Percentiles rank a stretch among this genome's conserved stretches.
Conservation (phyloP, 805 yeast genomes). For the Candida anglica region DNA sequence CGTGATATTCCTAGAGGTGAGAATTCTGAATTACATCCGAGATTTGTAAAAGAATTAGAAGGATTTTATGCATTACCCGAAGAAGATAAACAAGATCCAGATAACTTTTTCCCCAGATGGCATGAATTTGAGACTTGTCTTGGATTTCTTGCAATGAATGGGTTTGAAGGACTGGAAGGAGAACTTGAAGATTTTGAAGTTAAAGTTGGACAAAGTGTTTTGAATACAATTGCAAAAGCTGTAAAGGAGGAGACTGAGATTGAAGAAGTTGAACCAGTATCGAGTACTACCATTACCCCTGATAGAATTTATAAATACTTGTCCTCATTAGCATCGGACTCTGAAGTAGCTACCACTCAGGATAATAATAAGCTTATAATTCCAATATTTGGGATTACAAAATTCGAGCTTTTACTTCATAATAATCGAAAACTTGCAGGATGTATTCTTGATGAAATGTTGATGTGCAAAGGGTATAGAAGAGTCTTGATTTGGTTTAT, state of each 20-base stretch:
- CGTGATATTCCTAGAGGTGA: constrained; percentile 64
- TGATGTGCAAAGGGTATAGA: constrained; percentile 65
- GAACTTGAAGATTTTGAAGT: constrained; percentile 12
- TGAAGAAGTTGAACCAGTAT: constrained; percentile 9
- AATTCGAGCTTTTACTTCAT: constrained; percentile 50
- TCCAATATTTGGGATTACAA: constrained; percentile 28
- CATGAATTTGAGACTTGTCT: constrained; percentile 18
- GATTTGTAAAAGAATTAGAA: constrained; percentile 14
- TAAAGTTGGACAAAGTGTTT: constrained; percentile 25
- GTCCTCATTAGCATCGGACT: constrained; percentile 29
- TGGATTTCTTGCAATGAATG: constrained; percentile 18
- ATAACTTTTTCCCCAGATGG: constrained; percentile 25
- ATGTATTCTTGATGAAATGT: constrained; percentile 62
- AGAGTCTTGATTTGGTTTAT: constrained; percentile 64
- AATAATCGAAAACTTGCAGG: constrained; percentile 51
- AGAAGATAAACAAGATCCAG: constrained; percentile 15
- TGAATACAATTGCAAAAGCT: constrained; percentile 52
- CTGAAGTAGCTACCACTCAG: constrained; percentile 18
- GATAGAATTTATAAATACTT: constrained; percentile 48
- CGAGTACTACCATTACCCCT: constrained; percentile 33
- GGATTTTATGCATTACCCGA: constrained; percentile 11
- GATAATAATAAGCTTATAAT: constrained; percentile 23
- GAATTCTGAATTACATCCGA: constrained; percentile 30
- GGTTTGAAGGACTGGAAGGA: constrained; percentile 20
- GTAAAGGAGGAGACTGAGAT: constrained; percentile 36